Percentiles rank a stretch among this genome's conserved stretches.
Conservation (phyloP, 495 filamentous ascomycete species). For the Amniculicola lignicola region DNA sequence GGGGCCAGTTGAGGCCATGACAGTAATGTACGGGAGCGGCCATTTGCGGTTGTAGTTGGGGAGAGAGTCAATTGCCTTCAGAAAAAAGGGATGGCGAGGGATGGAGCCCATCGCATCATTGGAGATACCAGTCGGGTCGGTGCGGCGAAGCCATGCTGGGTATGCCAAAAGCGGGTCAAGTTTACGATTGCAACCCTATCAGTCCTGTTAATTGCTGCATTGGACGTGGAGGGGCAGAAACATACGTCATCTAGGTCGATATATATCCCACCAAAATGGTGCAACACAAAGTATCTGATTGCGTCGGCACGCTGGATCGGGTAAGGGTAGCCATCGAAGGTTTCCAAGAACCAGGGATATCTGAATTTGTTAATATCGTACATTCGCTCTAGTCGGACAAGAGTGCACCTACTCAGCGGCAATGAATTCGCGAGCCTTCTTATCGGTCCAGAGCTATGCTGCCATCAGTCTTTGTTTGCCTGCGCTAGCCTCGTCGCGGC, state of each 20-base stretch:
- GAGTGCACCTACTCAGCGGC: constrained; percentile 40
- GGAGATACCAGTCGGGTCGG: constrained; percentile 77
- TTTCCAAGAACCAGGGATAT: constrained; percentile 84
- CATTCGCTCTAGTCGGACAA: too few species aligned
- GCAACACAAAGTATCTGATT: constrained; percentile 84
- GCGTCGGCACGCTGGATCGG: constrained; percentile 84
- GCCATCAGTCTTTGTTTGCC: constrained; percentile 24
- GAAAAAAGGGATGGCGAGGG: constrained; percentile 81
- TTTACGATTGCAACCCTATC: constrained; percentile 73
- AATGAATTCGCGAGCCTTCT: constrained; percentile 71
- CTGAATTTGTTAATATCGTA: too few species aligned
- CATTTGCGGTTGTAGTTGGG: constrained; percentile 71
- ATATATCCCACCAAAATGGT: constrained; percentile 81
- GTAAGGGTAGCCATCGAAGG: constrained; percentile 76
- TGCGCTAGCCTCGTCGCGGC: background rate
- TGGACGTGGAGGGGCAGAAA: constrained; percentile 19
- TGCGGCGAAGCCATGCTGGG: constrained; percentile 77
- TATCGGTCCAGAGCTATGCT: constrained; percentile 77
- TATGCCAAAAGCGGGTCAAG: constrained; percentile 79
- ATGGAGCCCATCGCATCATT: constrained; percentile 85
- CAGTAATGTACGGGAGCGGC: constrained; percentile 79
- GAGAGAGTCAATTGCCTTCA: constrained; percentile 65
- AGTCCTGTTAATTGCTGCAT: background rate
- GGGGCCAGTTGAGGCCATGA: constrained; percentile 85
- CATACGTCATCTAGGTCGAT: constrained; percentile 84